Evolutionary conservation across 441 rosid species (phyloP).

Genomic region (Arabidopsis hybrid): DNA sequence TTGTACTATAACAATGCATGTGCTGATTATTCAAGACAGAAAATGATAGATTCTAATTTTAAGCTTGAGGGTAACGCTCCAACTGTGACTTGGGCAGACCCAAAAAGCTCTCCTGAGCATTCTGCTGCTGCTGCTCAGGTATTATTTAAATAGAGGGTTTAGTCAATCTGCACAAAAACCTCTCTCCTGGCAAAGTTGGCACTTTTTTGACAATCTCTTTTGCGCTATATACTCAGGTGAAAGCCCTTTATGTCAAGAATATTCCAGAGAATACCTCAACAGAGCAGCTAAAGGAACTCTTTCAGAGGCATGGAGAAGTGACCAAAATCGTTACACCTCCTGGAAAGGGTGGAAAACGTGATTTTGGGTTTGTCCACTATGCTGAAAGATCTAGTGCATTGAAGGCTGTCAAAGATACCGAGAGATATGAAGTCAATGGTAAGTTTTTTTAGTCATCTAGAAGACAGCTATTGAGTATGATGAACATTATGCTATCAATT

Average conservation of each 20-base stretch:
- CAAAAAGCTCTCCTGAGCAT: constrained; percentile 91
- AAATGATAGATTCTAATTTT: constrained; percentile 79
- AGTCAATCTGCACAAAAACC: not conserved
- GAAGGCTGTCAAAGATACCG: constrained; percentile 87
- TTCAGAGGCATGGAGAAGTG: constrained; percentile 92
- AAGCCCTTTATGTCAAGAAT: constrained; percentile 95
- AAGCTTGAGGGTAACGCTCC: constrained; percentile 95
- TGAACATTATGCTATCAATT: not conserved
- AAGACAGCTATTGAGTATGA: constrained; percentile 8
- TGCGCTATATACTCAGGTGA: constrained; percentile 61
- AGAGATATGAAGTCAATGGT: constrained; percentile 96
- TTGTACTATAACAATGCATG: constrained; percentile 95
- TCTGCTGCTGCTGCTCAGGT: constrained; percentile 96
- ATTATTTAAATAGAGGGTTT: constrained; percentile 8
- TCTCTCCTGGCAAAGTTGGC: not conserved
- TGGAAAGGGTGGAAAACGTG: constrained; percentile 93
- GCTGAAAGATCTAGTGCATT: constrained; percentile 97
- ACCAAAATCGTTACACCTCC: constrained; percentile 96
- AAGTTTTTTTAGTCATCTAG: constrained; percentile 27
- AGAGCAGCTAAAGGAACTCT: constrained; percentile 82
- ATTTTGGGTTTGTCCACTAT: constrained; percentile 95
- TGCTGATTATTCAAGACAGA: constrained; percentile 98
- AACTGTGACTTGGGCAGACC: constrained; percentile 98
- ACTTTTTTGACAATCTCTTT: constrained; percentile 15
- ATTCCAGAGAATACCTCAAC: constrained; percentile 90